Conservation (phyloP, 805 yeast species). For the Millerozyma acaciae region DNA sequence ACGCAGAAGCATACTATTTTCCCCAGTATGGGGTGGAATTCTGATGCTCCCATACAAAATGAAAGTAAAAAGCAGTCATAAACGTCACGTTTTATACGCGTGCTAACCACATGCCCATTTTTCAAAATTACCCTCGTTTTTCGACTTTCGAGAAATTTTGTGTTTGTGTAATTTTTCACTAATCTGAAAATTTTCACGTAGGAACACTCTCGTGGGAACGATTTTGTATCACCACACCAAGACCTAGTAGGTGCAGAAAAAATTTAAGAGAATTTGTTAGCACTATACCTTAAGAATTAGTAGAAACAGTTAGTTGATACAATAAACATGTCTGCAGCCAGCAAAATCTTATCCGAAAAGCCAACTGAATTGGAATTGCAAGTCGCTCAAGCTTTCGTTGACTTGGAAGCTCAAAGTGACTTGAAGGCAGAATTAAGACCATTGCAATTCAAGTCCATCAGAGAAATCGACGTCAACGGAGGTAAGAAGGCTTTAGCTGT, state of each 20-base stretch:
- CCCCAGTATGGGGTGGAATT: too few species aligned
- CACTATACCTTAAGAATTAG: too few species aligned
- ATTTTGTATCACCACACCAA: too few species aligned
- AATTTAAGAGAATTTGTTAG: too few species aligned
- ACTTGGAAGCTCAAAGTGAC: slow-evolving; percentile 94
- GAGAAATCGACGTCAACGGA: slow-evolving; percentile 96
- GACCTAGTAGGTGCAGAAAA: slow-evolving; percentile 1
- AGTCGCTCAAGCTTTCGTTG: slow-evolving; percentile 97
- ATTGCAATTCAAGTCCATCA: slow-evolving; percentile 96
- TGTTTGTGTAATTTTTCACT: too few species aligned
- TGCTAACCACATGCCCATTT: too few species aligned
- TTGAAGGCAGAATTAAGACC: slow-evolving; percentile 97
- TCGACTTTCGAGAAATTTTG: too few species aligned
- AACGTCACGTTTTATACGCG: too few species aligned
- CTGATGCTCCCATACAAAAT: too few species aligned
- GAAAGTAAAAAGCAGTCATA: too few species aligned
- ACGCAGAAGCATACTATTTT: slow-evolving; percentile 1
- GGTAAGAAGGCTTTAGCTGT: slow-evolving; percentile 98
- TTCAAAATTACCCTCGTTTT: too few species aligned
- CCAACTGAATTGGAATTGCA: slow-evolving; percentile 99
- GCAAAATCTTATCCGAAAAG: slow-evolving; percentile 89
- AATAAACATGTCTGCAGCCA: slow-evolving; percentile 85
- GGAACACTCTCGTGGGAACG: too few species aligned
- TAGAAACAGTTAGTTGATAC: slow-evolving; percentile 2
- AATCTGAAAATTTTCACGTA: background rate